Evolutionary conservation across 345 rosid species (phyloP).

Genomic region (Aquilaria malaccensis): DNA sequence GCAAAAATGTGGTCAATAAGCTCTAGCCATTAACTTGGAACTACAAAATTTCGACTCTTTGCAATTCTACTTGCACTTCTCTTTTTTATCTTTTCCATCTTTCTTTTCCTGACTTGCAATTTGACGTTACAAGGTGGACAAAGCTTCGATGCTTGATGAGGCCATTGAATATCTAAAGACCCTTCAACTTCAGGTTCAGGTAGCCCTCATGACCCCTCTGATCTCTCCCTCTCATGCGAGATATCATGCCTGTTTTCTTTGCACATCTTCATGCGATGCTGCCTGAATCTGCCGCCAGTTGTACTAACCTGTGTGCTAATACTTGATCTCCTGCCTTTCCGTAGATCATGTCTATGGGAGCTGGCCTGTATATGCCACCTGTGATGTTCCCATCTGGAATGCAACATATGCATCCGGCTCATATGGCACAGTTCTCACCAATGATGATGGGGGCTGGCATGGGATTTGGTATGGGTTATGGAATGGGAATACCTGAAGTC

Average conservation of each 20-base stretch:
- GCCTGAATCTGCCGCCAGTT: too few relatives aligned
- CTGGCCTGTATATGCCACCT: slow-evolving; percentile 70
- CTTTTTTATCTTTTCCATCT: slow-evolving; percentile 1
- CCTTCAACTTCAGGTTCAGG: slow-evolving; percentile 93
- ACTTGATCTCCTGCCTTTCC: slow-evolving; percentile 8
- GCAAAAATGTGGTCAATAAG: slow-evolving; percentile 4
- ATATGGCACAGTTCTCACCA: slow-evolving; percentile 39
- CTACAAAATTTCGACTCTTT: background rate
- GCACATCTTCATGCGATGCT: too few relatives aligned
- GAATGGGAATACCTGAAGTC: slow-evolving; percentile 54
- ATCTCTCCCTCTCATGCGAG: slow-evolving; percentile 6
- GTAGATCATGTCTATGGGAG: slow-evolving; percentile 85
- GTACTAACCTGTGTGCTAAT: background rate
- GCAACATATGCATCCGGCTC: slow-evolving; percentile 59
- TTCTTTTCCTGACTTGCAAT: slow-evolving; percentile 15
- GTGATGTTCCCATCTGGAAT: slow-evolving; percentile 66
- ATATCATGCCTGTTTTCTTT: background rate
- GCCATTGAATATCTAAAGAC: slow-evolving; percentile 87
- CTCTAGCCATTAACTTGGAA: background rate
- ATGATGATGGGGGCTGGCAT: slow-evolving; percentile 40
- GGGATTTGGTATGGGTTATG: slow-evolving; percentile 63
- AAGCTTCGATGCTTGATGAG: slow-evolving; percentile 97
- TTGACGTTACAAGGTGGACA: slow-evolving; percentile 61
- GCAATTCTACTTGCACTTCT: too few relatives aligned
- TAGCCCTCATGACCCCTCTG: background rate